These are phyloP conservation scores for Lumnitzera littorea DNA, from an alignment of 345 rosid genomes.

Conservation along the genomic window DNA sequence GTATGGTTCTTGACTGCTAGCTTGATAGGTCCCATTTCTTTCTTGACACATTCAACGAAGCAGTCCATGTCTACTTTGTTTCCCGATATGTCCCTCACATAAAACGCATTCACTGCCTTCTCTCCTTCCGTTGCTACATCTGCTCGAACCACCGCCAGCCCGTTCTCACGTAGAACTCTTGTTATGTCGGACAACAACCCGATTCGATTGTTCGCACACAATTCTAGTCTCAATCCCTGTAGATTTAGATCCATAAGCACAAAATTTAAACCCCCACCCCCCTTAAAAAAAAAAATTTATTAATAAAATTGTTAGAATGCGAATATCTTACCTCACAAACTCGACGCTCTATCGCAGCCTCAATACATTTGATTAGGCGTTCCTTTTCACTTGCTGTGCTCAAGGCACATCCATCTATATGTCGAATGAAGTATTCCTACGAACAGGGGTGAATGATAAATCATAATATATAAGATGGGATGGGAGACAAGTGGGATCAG, in stretches of 20 bases:
- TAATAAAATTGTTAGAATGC: too few species aligned
- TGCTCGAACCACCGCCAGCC: slow-evolving; percentile 57
- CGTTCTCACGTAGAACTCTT: slow-evolving; percentile 57
- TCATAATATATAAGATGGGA: too few species aligned
- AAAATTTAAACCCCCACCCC: too few species aligned
- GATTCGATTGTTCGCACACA: slow-evolving; percentile 51
- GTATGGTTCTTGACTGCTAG: slow-evolving; percentile 34
- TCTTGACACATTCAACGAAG: slow-evolving; percentile 49
- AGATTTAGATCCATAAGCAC: too few species aligned
- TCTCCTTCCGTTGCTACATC: slow-evolving; percentile 60
- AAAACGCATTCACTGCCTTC: slow-evolving; percentile 44
- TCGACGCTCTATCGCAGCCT: slow-evolving; percentile 47
- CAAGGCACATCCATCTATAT: slow-evolving; percentile 24
- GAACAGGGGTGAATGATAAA: not conserved
- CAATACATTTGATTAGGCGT: slow-evolving; percentile 44
- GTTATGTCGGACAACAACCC: slow-evolving; percentile 66
- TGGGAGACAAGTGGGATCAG: not conserved
- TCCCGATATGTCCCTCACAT: slow-evolving; percentile 46
- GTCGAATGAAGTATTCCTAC: slow-evolving; percentile 33
- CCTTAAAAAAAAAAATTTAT: too few species aligned
- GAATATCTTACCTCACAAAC: slow-evolving; percentile 33
- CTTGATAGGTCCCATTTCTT: slow-evolving; percentile 53
- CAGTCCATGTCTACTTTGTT: slow-evolving; percentile 47
- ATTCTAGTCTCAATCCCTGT: slow-evolving; percentile 51
- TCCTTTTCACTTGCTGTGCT: slow-evolving; percentile 29